Base-by-base conservation (phyloP, 2,329 filamentous ascomycete genomes). In the Trichoderma polysporum region DNA sequence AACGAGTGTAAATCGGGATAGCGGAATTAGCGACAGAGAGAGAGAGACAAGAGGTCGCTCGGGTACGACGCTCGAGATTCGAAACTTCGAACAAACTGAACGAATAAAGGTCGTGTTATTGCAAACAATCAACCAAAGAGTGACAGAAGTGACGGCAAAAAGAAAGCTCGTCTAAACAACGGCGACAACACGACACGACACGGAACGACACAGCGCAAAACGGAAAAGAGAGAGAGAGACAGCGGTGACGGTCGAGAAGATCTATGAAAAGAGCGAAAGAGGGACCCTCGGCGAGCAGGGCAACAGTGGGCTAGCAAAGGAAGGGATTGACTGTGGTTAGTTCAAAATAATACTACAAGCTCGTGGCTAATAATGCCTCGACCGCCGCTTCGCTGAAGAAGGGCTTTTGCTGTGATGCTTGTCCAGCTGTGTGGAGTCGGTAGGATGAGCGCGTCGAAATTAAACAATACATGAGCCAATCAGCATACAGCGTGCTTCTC, bases 401-500 rank as follows among this genome's bases (percentile, higher is more conserved):
- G 63, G 56, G 33, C 47, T 45, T 45, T 45, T 45, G 41, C 41
- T 53, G 50, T 56, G 50, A 62, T 62, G 58, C 62, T 25, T 56
- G 65, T 33, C 29, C 41, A 47, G 65, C 61, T 49, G 9, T 31
- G 61, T 68, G 62, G 66, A 68, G n/a, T 17, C 37, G 61, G 56
- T 57, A 49, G 59, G 66, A 67, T 67, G 58, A 60, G 57, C 52
- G 68, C 67, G 67, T 68, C 66, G 53, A 62, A 73, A 69, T 71
- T 71, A 69, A 73, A 72, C 71, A 68, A 69, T 54, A 70, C 72
- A 33, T 58, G 69, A 58, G 59, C 74, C 74, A 75, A 76, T 76
- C 69, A 73, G 65, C 65, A 31, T 29, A 59, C 50, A 47, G 60
- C 58, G 27, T 59, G 71, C 64, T 70, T 71, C 68, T 72, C 71